phyloP scores from a whole-genome alignment of 805 yeast genomes.

The Ogataea nakhonphanomensis region DNA sequence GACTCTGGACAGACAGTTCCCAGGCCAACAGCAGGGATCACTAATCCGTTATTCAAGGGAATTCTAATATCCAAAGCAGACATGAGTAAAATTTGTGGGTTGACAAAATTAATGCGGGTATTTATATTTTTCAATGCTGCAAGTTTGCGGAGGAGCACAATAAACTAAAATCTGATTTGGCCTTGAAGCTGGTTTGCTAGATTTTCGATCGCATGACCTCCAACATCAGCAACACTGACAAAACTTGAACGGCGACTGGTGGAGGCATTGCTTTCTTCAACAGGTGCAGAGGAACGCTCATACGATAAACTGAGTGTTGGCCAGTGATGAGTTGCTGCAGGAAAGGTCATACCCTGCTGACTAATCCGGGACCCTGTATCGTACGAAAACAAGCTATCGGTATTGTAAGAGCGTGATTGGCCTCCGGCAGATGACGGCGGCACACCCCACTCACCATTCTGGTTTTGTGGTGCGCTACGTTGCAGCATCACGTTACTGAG shows the following conservation, averaged over 20 bases:
- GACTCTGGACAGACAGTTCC: conserved; percentile 48
- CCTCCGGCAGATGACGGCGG: conserved; percentile 11
- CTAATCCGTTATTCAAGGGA: conserved; percentile 58
- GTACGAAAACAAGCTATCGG: conserved; percentile 38
- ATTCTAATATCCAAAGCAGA: conserved; percentile 20
- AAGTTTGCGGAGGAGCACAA: background rate
- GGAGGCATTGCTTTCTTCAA: background rate
- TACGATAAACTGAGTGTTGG: conserved; percentile 19
- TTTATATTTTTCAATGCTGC: background rate
- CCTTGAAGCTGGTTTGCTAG: conserved; percentile 5
- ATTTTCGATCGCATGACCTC: background rate
- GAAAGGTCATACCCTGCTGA: conserved; percentile 9
- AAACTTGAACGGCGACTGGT: conserved; percentile 4
- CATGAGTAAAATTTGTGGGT: conserved; percentile 4
- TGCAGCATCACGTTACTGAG: conserved; percentile 58
- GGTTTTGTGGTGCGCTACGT: conserved; percentile 9
- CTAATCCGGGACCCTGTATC: conserved; percentile 23
- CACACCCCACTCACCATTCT: conserved; percentile 1
- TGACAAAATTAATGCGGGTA: background rate
- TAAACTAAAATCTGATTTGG: conserved; percentile 4
- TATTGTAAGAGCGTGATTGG: conserved; percentile 32
- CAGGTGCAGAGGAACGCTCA: background rate
- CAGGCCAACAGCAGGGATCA: conserved; percentile 65
- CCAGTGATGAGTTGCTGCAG: conserved; percentile 14
- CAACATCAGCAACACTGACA: conserved; percentile 4